Base-by-base conservation (phyloP, 495 filamentous ascomycete genomes). In the Penicillium lagena region DNA sequence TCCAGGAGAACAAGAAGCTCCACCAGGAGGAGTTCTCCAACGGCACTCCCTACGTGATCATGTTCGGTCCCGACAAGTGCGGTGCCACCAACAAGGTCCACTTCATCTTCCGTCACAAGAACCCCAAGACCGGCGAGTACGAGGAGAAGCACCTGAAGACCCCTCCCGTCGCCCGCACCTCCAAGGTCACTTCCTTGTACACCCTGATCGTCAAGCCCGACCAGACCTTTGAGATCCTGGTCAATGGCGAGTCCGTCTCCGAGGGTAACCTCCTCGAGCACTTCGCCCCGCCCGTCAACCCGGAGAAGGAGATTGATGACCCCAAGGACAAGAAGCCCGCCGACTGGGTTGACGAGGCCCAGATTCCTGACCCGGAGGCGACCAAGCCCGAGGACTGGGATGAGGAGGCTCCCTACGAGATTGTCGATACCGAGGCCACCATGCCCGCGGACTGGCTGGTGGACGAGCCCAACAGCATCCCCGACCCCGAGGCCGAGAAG, bases 71-170 rank as follows among this genome's bases (percentile, higher is more conserved):
- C 59, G 94, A 99, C 76, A 99, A 96, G 83, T 99, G 94, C 67
- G 94, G 93, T 70, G 80, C 87, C 60, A 97, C 89, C 65, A 99
- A 99, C 82, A 97, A 97, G 85, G 88, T 99, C 45, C 94, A 99
- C 79, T 95, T 99, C 73, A 99, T 99, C 71, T 94, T 99, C 85
- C 91, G 93, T 65, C 94, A 97, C 87, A 99, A 97, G 86, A 99
- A 97, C 81, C 94, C 94, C 59, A 97, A 96, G 86, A 96, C 89
- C 39, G 90, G 93, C 68, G 91, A 96, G 70, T 99, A 99, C 58
- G 93, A 97, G 79, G 94, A 99, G 86, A 99, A 99, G 82, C 94
- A 99, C 73, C 78, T 97, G 42, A 86, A 80, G 65, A 77, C 78
- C 55, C 82, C 93, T 34, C 89, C 94, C 35, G 72, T 82, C 40